Percentiles rank a stretch among this genome's conserved stretches.
Conservation (phyloP, 768 basidiomycete genomes). For the Rhodocollybia butyracea region DNA sequence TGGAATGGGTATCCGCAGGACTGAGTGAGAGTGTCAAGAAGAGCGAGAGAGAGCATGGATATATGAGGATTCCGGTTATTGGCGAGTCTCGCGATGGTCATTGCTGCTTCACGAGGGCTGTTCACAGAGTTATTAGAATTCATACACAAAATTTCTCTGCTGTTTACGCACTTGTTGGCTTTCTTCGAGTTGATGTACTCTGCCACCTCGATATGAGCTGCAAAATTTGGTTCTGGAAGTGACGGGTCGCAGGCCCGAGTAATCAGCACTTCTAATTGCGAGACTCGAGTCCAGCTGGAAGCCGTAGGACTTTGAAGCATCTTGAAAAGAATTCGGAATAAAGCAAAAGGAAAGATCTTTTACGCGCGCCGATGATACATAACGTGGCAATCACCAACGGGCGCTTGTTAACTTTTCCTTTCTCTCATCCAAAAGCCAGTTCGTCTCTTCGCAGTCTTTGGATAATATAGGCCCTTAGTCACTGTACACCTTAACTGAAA, state of each 20-base stretch:
- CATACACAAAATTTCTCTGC: background rate
- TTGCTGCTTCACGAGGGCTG: constrained; percentile 90
- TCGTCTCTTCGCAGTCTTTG: too few species aligned
- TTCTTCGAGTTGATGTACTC: constrained; percentile 94
- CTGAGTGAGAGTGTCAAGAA: constrained; percentile 90
- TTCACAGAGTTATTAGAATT: constrained; percentile 4
- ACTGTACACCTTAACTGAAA: too few species aligned
- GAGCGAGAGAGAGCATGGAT: constrained; percentile 78
- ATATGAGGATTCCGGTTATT: constrained; percentile 95
- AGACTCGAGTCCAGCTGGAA: constrained; percentile 51
- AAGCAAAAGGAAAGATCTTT: too few species aligned
- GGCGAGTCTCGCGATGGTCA: constrained; percentile 76
- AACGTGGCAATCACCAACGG: too few species aligned
- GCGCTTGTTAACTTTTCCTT: too few species aligned
- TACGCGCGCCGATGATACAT: too few species aligned
- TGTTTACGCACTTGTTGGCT: constrained; percentile 77
- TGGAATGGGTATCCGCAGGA: constrained; percentile 97
- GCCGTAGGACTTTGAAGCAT: constrained; percentile 52
- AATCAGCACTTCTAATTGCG: constrained; percentile 68
- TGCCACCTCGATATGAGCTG: constrained; percentile 88
- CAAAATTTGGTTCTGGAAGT: constrained; percentile 87
- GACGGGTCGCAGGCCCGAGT: constrained; percentile 86
- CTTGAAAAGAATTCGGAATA: too few species aligned
- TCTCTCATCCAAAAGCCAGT: too few species aligned
- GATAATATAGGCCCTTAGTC: too few species aligned